Base-by-base conservation (phyloP, 1,139 yeast genomes). In the Starmera stellimalicola region DNA sequence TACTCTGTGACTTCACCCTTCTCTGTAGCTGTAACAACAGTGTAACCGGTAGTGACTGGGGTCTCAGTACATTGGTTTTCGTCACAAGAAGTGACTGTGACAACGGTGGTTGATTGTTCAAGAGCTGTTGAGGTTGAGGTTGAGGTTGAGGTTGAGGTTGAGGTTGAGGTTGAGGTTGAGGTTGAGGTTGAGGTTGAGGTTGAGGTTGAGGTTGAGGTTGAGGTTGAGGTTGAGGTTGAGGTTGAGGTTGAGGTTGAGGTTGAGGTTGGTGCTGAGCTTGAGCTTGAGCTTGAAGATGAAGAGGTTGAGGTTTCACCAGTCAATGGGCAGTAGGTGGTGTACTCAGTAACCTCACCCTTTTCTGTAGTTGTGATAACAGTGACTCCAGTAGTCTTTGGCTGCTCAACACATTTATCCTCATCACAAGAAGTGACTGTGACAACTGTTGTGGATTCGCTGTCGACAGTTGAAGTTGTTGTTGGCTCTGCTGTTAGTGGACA, bases 1-100 rank as follows among this genome's bases (percentile, higher is more conserved):
- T 51, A 50, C 25, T 26, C 32, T 6, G 45, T 40, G 16, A 32
- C 30, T 17, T 27, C 37, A 29, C 38, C 40, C n/a, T 12, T 20
- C 4, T 16, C 32, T n/a, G 31, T 29, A 4, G 29, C 20, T 11
- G 36, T 30, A 10, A 30, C 20, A 18, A 17, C 29, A 10, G 33
- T 14, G 16, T 22, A 14, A 20, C 33, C 33, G 22, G 35, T 26
- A 2, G 43, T 38, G 17, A 41, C 39, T 16, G 40, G 36, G 14
- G 31, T 29, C 15, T 29, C 27, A 15, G 43, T 18, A 31, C 44
- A 40, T 18, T 18, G 24, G 30, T 34, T 26, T 18, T 33, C 34
- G 5, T 33, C 27, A 23, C 44, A 42, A 3, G 25, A 22, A n/a
- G 25, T 22, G 25, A 22, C 12, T 3, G 25, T 22, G 14, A 22